Conservation (phyloP, 306 rosid species). For the Comarum palustre region DNA sequence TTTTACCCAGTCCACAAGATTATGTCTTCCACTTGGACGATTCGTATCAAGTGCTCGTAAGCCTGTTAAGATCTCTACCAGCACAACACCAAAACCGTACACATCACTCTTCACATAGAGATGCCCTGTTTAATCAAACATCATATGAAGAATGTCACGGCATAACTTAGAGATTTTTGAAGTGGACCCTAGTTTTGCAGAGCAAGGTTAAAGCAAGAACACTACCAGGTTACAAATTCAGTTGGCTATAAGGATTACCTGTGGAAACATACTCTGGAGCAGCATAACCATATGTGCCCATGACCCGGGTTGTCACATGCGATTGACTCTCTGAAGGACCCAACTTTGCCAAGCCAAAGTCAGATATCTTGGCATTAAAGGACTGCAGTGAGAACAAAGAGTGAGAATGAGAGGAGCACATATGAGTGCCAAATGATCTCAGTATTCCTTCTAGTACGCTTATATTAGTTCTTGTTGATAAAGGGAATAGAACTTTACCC, state of each 20-base stretch:
- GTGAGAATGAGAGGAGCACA: neutral
- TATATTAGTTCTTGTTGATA: neutral
- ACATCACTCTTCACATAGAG: slow-evolving; percentile 86
- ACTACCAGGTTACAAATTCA: neutral
- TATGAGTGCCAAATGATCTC: neutral
- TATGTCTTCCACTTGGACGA: slow-evolving; percentile 68
- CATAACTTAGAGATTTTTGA: neutral
- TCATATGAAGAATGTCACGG: slow-evolving; percentile 1
- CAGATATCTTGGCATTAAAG: slow-evolving; percentile 83
- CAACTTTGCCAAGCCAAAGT: slow-evolving; percentile 92
- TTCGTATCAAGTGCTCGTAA: slow-evolving; percentile 62
- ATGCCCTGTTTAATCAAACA: slow-evolving; percentile 54
- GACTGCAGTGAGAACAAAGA: slow-evolving; percentile 45
- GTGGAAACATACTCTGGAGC: slow-evolving; percentile 95
- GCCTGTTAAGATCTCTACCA: slow-evolving; percentile 78
- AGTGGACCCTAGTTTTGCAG: neutral
- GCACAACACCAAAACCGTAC: slow-evolving; percentile 88
- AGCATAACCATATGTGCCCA: slow-evolving; percentile 97
- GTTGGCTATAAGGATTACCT: slow-evolving; percentile 38
- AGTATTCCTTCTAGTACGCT: neutral
- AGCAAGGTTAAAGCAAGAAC: neutral
- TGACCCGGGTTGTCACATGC: slow-evolving; percentile 85
- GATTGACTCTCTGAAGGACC: slow-evolving; percentile 98
- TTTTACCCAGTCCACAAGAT: slow-evolving; percentile 72
- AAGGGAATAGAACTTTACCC: slow-evolving; percentile 43